These are phyloP conservation scores for Fraxinus xanthoxyloides DNA, from an alignment of 305 asterid genomes.

Conservation along the genomic window DNA sequence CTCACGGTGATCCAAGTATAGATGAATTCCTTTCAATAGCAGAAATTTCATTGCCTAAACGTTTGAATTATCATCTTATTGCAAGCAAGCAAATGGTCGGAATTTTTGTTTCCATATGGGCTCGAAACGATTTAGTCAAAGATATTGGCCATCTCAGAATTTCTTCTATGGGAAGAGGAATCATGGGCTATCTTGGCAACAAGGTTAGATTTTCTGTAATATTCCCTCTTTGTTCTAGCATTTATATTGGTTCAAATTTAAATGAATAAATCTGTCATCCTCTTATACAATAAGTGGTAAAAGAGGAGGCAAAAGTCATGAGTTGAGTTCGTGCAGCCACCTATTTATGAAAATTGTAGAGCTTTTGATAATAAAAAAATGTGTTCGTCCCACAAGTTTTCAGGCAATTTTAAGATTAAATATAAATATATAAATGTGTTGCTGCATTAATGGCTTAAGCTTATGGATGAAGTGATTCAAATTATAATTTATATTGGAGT, in stretches of 20 bases:
- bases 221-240: neutral
- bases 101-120: constrained; percentile 73
- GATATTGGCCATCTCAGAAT: constrained; percentile 71
- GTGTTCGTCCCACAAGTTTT: neutral
- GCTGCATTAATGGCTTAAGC: neutral
- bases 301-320: neutral
- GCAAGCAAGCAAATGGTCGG: constrained; percentile 96
- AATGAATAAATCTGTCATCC: neutral
- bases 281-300: neutral
- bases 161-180: constrained; percentile 82
- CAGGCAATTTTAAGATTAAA: no score
- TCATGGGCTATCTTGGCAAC: constrained; percentile 91
- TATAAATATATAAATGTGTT: neutral
- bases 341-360: neutral
- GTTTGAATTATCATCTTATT: constrained; percentile 48
- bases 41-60: constrained; percentile 36
- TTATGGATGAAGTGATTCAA: neutral
- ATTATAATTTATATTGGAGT: neutral
- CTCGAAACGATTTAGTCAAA: constrained; percentile 55
- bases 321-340: neutral
- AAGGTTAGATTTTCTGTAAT: constrained; percentile 44
- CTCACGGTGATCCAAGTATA: constrained; percentile 24
- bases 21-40: constrained; percentile 35
- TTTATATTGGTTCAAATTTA: neutral
- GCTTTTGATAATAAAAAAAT: neutral